Percentiles rank a stretch among this genome's conserved stretches.
Conservation (phyloP, 1,139 yeast species). For the Debaryomyces fabryi region DNA sequence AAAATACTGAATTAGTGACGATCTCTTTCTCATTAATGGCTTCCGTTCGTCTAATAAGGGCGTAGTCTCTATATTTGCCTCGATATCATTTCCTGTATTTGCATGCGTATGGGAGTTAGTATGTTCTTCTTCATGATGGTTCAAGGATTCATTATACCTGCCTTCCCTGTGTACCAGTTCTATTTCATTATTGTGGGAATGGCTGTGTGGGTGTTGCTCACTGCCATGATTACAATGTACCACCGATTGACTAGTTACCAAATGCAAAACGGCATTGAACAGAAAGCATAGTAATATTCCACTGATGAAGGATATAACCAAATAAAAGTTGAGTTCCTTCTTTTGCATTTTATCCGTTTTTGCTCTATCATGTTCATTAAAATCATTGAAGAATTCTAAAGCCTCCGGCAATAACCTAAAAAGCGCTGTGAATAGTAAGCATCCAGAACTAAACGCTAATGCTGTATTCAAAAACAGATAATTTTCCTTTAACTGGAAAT, state of each 20-base stretch:
- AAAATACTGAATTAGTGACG: slow-evolving; percentile 33
- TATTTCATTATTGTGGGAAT: slow-evolving; percentile 19
- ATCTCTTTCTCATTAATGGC: slow-evolving; percentile 17
- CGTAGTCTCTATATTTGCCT: background rate
- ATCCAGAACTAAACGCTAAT: slow-evolving; percentile 75
- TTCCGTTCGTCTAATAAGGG: background rate
- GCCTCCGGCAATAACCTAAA: slow-evolving; percentile 76
- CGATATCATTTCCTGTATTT: background rate
- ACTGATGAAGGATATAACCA: slow-evolving; percentile 52
- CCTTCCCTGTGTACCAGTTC: background rate
- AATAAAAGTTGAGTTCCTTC: slow-evolving; percentile 29
- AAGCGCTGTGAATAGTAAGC: slow-evolving; percentile 73
- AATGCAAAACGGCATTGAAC: slow-evolving; percentile 68
- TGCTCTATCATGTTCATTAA: background rate
- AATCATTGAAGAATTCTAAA: slow-evolving; percentile 29
- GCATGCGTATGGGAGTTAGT: background rate
- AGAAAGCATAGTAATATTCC: slow-evolving; percentile 65
- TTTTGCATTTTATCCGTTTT: slow-evolving; percentile 8
- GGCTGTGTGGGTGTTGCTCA: slow-evolving; percentile 10
- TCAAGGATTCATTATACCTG: background rate
- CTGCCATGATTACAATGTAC: slow-evolving; percentile 79
- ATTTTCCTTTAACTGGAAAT: slow-evolving; percentile 62
- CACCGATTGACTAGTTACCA: slow-evolving; percentile 76
- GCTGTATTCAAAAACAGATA: slow-evolving; percentile 65
- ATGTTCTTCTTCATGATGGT: background rate